Base-by-base conservation (phyloP, 768 basidiomycete genomes). In the Pleurotus salmoneostramineus region DNA sequence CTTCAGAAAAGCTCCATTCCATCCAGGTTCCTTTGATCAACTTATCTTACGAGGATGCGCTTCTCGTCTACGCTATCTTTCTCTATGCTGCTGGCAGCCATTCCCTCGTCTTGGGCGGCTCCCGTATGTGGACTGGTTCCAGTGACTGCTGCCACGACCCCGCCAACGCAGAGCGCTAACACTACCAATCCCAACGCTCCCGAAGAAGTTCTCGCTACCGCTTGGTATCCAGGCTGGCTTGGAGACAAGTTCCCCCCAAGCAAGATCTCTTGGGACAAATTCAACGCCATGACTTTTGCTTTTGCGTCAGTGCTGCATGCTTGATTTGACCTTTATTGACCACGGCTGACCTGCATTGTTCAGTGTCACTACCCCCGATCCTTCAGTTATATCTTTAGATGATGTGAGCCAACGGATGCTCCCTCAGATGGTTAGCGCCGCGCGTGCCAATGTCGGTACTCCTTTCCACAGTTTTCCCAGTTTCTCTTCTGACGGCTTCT, bases 201-300 rank as follows among this genome's bases (percentile, higher is more conserved):
- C 10, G 67, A 64, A 3, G 71, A 73, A 34, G 72, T 76, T n/a
- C 61, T 85, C 14, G 76, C 81, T 3, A 70, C 80, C 34, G 77
- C 78, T 1, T 87, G 83, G 83, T 83, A 79, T 61, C 74, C 84
- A 14, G 77, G 75, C n/a, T 85, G 82, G 81, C 71, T 78, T 55
- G 71, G 69, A 5, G 56, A 61, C 27, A 61, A 72, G 50, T 72
- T 77, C 61, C 66, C 82, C 10, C 73, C 81, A 3, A 63, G 64
- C 42, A 66, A 72, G 10, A 72, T 87, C 57, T 75, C 79, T 21
- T 87, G 84, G 84, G 58, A 68, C 33, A 83, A 83, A 64, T 85
- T 84, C 63, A 80, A 72, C 46, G 68, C 72, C 27, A 50, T 79
- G 67, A 78, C 76, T 3, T 79, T 77, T 64, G 74, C 79, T 5